phyloP scores from a whole-genome alignment of 1,284 basidiomycete species.

The Leccinum pallidistipes region DNA sequence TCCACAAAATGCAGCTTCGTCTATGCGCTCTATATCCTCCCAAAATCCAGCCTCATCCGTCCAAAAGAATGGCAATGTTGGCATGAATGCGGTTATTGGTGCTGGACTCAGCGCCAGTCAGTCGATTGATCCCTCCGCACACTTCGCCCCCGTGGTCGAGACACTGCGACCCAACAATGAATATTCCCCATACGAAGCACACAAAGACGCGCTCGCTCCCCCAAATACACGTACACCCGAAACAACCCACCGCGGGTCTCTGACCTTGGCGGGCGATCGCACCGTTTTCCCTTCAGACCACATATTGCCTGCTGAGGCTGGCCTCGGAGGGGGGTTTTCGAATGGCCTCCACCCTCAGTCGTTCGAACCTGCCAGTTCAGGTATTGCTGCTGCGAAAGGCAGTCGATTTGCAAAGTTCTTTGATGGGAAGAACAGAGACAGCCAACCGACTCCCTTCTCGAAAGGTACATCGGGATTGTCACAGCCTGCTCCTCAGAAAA shows the following conservation, averaged over 20 bases:
- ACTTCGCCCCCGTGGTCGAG: constrained; percentile 27
- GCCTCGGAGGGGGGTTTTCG: constrained; percentile 19
- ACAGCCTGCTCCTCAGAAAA: constrained; percentile 49
- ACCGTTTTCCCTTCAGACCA: constrained; percentile 28
- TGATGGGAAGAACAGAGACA: constrained; percentile 65
- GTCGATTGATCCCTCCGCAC: constrained; percentile 25
- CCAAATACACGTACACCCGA: constrained; percentile 32
- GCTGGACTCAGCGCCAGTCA: constrained; percentile 10
- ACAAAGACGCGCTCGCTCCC: constrained; percentile 35
- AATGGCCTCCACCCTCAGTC: constrained; percentile 27
- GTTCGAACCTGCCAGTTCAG: constrained; percentile 35
- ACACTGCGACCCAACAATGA: constrained; percentile 29
- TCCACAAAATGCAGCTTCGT: constrained; percentile 24
- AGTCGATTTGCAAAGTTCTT: constrained; percentile 84
- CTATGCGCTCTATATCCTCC: constrained; percentile 22
- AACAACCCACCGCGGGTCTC: constrained; percentile 37
- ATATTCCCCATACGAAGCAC: constrained; percentile 62
- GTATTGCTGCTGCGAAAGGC: constrained; percentile 57
- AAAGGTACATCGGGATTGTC: constrained; percentile 45
- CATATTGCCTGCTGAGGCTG: constrained; percentile 16
- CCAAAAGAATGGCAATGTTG: constrained; percentile 24
- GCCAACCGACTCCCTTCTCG: constrained; percentile 29
- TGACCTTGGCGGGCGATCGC: constrained; percentile 21
- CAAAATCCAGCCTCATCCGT: constrained; percentile 23
- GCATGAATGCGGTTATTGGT: constrained; percentile 28